Percentiles rank a stretch among this genome's conserved stretches.
These are phyloP conservation scores for Irpex sp. DNA, from an alignment of 1,284 basidiomycete genomes.

Conservation along the genomic window DNA sequence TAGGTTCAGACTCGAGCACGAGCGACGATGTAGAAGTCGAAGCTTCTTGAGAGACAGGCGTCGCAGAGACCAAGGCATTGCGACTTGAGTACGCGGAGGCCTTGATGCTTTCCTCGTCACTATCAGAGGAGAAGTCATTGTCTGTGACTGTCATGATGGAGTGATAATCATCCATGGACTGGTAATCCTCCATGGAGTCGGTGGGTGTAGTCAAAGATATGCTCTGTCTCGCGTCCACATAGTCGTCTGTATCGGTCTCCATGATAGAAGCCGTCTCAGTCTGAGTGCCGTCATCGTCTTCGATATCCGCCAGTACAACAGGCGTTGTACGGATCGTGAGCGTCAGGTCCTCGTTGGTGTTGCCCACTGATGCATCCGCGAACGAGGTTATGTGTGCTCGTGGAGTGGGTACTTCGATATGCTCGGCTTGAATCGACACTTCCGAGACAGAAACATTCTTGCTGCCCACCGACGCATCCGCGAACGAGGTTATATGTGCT, in stretches of 20 bases:
- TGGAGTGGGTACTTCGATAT: not conserved
- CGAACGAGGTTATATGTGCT: slow-evolving; percentile 9
- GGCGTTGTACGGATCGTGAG: slow-evolving; percentile 34
- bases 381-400: slow-evolving; percentile 10
- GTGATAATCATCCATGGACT: slow-evolving; percentile 66
- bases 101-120: slow-evolving; percentile 62
- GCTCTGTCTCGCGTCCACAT: slow-evolving; percentile 79
- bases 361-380: slow-evolving; percentile 23
- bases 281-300: slow-evolving; percentile 52
- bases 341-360: slow-evolving; percentile 46
- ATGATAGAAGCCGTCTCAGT: slow-evolving; percentile 61
- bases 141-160: slow-evolving; percentile 72
- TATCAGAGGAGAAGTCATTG: slow-evolving; percentile 47
- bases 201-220: slow-evolving; percentile 60
- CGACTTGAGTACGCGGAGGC: slow-evolving; percentile 46
- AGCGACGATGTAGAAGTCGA: slow-evolving; percentile 13
- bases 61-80: slow-evolving; percentile 24
- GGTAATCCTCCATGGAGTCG: slow-evolving; percentile 59
- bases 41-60: slow-evolving; percentile 18
- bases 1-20: not conserved
- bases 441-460: slow-evolving; percentile 12
- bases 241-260: slow-evolving; percentile 74
- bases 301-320: slow-evolving; percentile 34
- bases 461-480: slow-evolving; percentile 25
- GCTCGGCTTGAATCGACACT: slow-evolving; percentile 11